Evolutionary conservation across 257 asterid species (phyloP), one percentile per base, ranked within the genome.

Genomic region (Pogostemon cablin): DNA sequence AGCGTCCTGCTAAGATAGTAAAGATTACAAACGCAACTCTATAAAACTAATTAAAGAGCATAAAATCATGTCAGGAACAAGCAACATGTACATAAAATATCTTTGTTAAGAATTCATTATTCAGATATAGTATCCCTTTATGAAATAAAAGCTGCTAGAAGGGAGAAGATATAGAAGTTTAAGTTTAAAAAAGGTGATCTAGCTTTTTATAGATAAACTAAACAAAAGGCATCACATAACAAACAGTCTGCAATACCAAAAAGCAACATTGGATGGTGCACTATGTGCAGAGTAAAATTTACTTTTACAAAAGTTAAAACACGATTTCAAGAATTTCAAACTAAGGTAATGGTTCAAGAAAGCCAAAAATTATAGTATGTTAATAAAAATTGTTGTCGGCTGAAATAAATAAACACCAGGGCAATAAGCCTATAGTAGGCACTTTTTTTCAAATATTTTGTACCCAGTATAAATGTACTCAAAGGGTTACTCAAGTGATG

Each of bases 1-100:
- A 93, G 96, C 43, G 99, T 91, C 96, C 98, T 93, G 95, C 9
- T 12, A 76, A 62, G 68, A 34, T 46, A 38, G 20, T 58, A 38
- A 54, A 48, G 74, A 62, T 25, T 52, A 52, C 37, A 54, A 47
- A 35, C 47, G 46, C 68, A 65, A 37, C 53, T 67, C 64, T 65
- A 35, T 25, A 57, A n/a, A 57, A 69, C 39, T 34, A 48, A 25
- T 6, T 7, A 55, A 62, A n/a, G 47, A 20, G 60, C 20, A 39
- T 50, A 64, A 55, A 35, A 15, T 32, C 3, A 34, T 37, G 56
- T 17, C 34, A 48, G 62, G 59, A 74, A 57, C 55, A 56, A 34
- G 66, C 46, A 71, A 9, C n/a, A 38, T 59, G 53, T 15, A 44
- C 9, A 6, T 48, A 37, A n/a, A 39, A 8, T 34, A 7, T 50